Percentiles rank a stretch among this genome's conserved stretches.
phyloP scores from a whole-genome alignment of 805 yeast genomes.

The Teunomyces atbi region DNA sequence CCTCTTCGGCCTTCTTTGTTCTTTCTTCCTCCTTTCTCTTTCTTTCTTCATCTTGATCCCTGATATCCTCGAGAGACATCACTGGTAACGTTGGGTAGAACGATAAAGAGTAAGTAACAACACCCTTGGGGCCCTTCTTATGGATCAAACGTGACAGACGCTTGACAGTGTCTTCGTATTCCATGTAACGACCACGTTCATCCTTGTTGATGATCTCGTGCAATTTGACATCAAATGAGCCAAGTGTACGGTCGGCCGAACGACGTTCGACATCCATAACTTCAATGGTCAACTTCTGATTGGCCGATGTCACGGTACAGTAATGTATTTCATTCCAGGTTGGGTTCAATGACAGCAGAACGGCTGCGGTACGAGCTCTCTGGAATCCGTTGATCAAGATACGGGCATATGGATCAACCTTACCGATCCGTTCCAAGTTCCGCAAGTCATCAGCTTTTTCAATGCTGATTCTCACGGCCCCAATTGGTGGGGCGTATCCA shows the following conservation, averaged over 20 bases:
- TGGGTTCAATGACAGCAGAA: constrained; percentile 70
- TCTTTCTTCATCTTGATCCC: constrained; percentile 45
- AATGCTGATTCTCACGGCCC: constrained; percentile 76
- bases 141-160: constrained; percentile 64
- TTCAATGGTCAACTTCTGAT: constrained; percentile 80
- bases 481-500: constrained; percentile 93
- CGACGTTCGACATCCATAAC: constrained; percentile 86
- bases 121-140: constrained; percentile 83
- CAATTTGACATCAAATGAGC: constrained; percentile 71
- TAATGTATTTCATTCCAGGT: constrained; percentile 82
- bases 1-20: constrained; percentile 33
- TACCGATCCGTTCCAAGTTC: constrained; percentile 86
- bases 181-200: constrained; percentile 61
- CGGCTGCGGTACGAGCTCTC: constrained; percentile 72
- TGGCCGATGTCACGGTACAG: constrained; percentile 77
- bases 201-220: constrained; percentile 65
- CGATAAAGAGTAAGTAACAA: constrained; percentile 66
- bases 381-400: constrained; percentile 73
- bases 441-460: constrained; percentile 70
- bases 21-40: constrained; percentile 25
- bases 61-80: constrained; percentile 69
- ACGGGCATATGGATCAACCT: constrained; percentile 88
- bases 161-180: constrained; percentile 53
- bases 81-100: constrained; percentile 85
- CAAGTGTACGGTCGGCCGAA: constrained; percentile 84